Percentiles rank a stretch among this genome's conserved stretches.
These are phyloP conservation scores for Fusarium avenaceum DNA, from an alignment of 2,329 filamentous ascomycete genomes.

Conservation along the genomic window DNA sequence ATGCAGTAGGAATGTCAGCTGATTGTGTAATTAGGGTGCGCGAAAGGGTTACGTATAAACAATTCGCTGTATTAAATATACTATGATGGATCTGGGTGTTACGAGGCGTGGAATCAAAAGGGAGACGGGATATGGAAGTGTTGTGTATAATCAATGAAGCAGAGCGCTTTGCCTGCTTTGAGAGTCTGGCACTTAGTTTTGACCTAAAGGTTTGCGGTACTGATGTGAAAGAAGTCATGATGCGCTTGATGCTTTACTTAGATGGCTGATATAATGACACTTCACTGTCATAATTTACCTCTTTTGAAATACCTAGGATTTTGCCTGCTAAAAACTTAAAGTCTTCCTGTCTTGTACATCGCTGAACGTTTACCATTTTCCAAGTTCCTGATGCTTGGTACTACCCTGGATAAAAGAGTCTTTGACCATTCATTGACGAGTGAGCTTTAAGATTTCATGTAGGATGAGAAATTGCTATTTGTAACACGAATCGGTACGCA, in stretches of 20 bases:
- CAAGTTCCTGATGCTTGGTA: not conserved
- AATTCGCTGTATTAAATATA: slow-evolving; percentile 39
- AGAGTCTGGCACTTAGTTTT: slow-evolving; percentile 28
- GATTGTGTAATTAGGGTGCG: slow-evolving; percentile 64
- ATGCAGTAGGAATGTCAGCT: not conserved
- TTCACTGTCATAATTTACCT: not conserved
- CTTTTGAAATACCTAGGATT: not conserved
- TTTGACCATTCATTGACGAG: slow-evolving; percentile 1
- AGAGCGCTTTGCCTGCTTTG: slow-evolving; percentile 36
- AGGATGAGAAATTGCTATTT: not conserved
- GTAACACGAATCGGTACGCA: not conserved
- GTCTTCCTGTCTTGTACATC: no score
- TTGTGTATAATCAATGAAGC: slow-evolving; percentile 51
- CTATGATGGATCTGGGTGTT: slow-evolving; percentile 47
- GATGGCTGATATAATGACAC: slow-evolving; percentile 24
- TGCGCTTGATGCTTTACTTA: slow-evolving; percentile 33
- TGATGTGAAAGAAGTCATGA: slow-evolving; percentile 46
- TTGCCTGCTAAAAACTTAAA: not conserved
- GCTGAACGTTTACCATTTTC: not conserved
- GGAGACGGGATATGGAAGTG: slow-evolving; percentile 47
- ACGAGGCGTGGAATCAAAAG: slow-evolving; percentile 52
- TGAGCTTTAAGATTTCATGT: slow-evolving; percentile 8
- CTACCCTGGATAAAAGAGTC: not conserved
- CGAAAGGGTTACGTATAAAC: slow-evolving; percentile 77
- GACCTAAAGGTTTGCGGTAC: slow-evolving; percentile 30